These are phyloP conservation scores for Saussurea involucrata DNA, from an alignment of 129 eudicot species.

Conservation along the genomic window DNA sequence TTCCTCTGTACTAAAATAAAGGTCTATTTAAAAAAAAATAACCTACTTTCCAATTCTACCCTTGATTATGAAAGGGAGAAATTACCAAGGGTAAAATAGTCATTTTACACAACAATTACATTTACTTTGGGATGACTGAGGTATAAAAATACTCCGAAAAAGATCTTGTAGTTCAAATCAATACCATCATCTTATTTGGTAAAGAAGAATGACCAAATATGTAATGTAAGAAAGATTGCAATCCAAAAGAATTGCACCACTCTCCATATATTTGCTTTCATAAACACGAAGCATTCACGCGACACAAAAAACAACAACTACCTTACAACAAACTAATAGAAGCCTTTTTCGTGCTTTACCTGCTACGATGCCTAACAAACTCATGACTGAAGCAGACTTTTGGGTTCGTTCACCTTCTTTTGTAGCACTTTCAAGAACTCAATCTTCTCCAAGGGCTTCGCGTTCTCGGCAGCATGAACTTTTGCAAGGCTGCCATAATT, in stretches of 20 bases:
- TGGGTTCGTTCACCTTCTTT: constrained; percentile 53
- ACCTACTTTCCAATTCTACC: too few species aligned
- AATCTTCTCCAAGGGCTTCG: constrained; percentile 54
- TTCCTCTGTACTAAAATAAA: too few species aligned
- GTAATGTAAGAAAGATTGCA: background rate
- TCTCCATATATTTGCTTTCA: background rate
- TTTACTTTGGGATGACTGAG: background rate
- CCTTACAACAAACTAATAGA: background rate
- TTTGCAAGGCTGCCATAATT: constrained; percentile 64
- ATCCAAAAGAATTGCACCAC: background rate
- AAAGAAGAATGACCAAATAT: background rate
- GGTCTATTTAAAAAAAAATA: too few species aligned
- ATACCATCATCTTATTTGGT: background rate
- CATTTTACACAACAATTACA: background rate
- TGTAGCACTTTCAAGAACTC: constrained; percentile 64
- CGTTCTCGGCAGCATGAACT: constrained; percentile 73
- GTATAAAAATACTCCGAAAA: background rate
- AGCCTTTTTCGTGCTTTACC: background rate
- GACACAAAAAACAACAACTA: background rate
- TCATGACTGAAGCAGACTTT: constrained; percentile 39
- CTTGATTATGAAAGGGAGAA: background rate
- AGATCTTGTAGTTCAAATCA: background rate
- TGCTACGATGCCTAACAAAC: too few species aligned
- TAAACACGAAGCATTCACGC: background rate
- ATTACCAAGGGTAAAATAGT: background rate